Percentiles rank a stretch among this genome's conserved stretches.
Conservation (phyloP, 2,329 filamentous ascomycete genomes). For the Hypoxylon sp. region DNA sequence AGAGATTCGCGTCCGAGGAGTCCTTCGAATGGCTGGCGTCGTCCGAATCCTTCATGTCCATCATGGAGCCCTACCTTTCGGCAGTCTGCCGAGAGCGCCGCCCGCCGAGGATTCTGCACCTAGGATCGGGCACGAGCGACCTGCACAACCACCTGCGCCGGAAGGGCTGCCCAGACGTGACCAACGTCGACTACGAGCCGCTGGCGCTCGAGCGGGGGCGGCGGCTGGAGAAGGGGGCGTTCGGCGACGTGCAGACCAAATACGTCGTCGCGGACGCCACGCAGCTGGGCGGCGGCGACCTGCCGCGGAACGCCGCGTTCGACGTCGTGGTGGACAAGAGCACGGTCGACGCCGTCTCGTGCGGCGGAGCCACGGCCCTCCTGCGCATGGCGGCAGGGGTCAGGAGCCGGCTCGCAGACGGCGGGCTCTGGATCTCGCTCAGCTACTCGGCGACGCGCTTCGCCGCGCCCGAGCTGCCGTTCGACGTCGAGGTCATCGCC, state of each 20-base stretch:
- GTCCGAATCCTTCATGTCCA: slow-evolving; percentile 51
- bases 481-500: slow-evolving; percentile 52
- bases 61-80: slow-evolving; percentile 51
- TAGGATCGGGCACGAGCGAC: slow-evolving; percentile 60
- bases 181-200: slow-evolving; percentile 60
- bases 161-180: slow-evolving; percentile 53
- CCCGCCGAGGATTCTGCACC: slow-evolving; percentile 50
- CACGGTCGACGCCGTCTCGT: slow-evolving; percentile 58
- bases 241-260: slow-evolving; percentile 54
- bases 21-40: slow-evolving; percentile 58
- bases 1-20: slow-evolving; percentile 55
- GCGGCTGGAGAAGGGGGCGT: slow-evolving; percentile 50
- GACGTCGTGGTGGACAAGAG: slow-evolving; percentile 59
- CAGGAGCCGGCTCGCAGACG: slow-evolving; percentile 45
- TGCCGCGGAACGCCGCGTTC: slow-evolving; percentile 40
- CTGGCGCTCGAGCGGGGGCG: slow-evolving; percentile 55
- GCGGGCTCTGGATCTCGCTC: slow-evolving; percentile 56
- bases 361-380: slow-evolving; percentile 51
- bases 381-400: slow-evolving; percentile 51
- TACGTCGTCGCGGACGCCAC: slow-evolving; percentile 58
- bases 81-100: slow-evolving; percentile 43
- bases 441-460: slow-evolving; percentile 57
- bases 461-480: slow-evolving; percentile 48
- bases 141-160: slow-evolving; percentile 56
- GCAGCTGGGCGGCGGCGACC: slow-evolving; percentile 38